phyloP scores from a whole-genome alignment of 306 rosid species.

The Vigna mungo region DNA sequence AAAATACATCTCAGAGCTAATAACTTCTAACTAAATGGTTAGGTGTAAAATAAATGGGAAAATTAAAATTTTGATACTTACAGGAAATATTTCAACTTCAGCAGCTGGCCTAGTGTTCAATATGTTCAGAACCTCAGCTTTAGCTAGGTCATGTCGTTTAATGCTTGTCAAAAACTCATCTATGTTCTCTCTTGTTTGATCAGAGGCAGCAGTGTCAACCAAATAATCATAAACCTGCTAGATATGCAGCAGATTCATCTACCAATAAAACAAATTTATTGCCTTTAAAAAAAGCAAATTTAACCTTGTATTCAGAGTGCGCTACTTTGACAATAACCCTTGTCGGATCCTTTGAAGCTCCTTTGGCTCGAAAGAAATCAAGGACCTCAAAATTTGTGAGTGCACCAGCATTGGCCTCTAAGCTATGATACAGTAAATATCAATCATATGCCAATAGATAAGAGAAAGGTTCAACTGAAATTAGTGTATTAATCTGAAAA shows the following conservation, averaged over 20 bases:
- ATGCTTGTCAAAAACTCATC: conserved; percentile 57
- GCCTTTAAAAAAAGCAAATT: neutral
- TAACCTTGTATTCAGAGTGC: conserved; percentile 77
- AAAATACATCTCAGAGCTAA: conserved; percentile 19
- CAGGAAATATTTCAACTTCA: conserved; percentile 61
- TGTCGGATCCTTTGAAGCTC: conserved; percentile 71
- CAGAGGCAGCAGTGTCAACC: conserved; percentile 59
- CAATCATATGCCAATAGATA: neutral
- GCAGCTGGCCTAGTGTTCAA: conserved; percentile 65
- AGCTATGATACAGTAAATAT: conserved; percentile 49
- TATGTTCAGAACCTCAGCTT: conserved; percentile 80
- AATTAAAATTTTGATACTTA: conserved; percentile 35
- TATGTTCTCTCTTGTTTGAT: conserved; percentile 65
- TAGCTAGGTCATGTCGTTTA: conserved; percentile 63
- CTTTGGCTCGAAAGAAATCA: conserved; percentile 70
- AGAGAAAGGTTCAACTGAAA: conserved; percentile 17
- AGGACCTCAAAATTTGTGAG: conserved; percentile 82
- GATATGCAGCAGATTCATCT: conserved; percentile 4
- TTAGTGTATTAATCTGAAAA: neutral
- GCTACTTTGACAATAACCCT: conserved; percentile 70
- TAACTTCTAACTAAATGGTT: neutral
- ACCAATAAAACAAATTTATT: neutral
- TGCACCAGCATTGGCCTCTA: conserved; percentile 63
- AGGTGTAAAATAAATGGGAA: neutral
- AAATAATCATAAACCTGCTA: conserved; percentile 75